These are phyloP conservation scores for Backusella psychrophila DNA, from an alignment of 192 early-diverging fungal species.

Conservation along the genomic window DNA sequence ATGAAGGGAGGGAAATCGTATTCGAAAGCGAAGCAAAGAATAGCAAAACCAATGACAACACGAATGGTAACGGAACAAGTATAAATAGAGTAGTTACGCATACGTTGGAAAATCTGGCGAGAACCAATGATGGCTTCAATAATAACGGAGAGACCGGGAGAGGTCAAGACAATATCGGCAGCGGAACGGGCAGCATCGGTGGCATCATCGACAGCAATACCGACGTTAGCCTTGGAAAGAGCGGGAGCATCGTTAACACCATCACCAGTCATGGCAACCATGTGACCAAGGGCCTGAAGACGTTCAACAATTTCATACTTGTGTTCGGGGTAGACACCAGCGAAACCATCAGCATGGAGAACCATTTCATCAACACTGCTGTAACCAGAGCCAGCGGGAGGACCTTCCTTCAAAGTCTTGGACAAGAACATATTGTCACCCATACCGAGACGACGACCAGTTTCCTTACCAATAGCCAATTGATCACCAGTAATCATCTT, in stretches of 20 bases:
- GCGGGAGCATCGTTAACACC: slow-evolving; percentile 73
- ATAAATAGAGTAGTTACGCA: slow-evolving; percentile 89
- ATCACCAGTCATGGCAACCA: slow-evolving; percentile 72
- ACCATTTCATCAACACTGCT: slow-evolving; percentile 56
- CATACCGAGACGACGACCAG: slow-evolving; percentile 62
- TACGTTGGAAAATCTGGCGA: slow-evolving; percentile 94
- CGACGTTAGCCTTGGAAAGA: slow-evolving; percentile 67
- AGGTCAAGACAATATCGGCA: slow-evolving; percentile 72
- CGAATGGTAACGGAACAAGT: slow-evolving; percentile 86
- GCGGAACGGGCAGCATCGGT: slow-evolving; percentile 75
- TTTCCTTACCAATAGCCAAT: slow-evolving; percentile 84
- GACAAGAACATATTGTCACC: slow-evolving; percentile 71
- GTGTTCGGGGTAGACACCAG: slow-evolving; percentile 62
- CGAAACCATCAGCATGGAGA: slow-evolving; percentile 61
- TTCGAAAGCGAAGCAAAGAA: slow-evolving; percentile 72
- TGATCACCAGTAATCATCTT: slow-evolving; percentile 97
- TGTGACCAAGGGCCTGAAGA: slow-evolving; percentile 62
- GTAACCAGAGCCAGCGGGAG: slow-evolving; percentile 56
- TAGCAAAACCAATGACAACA: slow-evolving; percentile 67
- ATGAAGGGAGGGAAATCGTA: slow-evolving; percentile 82
- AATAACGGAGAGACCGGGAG: slow-evolving; percentile 77
- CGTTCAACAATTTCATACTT: slow-evolving; percentile 69
- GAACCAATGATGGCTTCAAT: slow-evolving; percentile 89
- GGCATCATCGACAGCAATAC: slow-evolving; percentile 71
- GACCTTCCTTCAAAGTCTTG: slow-evolving; percentile 59